These are phyloP conservation scores for Phialophora tarda DNA, from an alignment of 2,329 filamentous ascomycete genomes.

Conservation along the genomic window DNA sequence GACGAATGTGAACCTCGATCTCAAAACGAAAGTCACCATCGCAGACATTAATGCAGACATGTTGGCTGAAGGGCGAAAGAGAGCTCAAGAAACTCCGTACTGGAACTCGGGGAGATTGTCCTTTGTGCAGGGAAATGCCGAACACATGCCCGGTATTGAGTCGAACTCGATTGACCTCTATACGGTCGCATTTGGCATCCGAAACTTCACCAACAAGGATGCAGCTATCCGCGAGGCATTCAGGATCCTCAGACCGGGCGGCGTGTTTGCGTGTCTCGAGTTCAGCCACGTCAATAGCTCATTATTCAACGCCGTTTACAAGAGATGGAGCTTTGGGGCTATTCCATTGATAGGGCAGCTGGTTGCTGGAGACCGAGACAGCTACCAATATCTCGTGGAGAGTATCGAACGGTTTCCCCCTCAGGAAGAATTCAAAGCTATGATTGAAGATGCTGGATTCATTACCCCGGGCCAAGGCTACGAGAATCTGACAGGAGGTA, in stretches of 20 bases:
- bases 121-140: conserved; percentile 91
- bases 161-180: conserved; percentile 85
- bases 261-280: conserved; percentile 94
- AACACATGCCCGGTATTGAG: conserved; percentile 70
- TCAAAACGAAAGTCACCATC: conserved; percentile 82
- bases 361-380: conserved; percentile 90
- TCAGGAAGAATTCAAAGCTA: conserved; percentile 80
- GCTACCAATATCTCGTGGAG: conserved; percentile 98
- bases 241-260: conserved; percentile 89
- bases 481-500: conserved; percentile 88
- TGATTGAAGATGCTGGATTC: conserved; percentile 75
- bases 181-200: conserved; percentile 95
- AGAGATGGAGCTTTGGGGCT: conserved; percentile 91
- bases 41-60: conserved; percentile 96
- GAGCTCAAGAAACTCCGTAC: conserved; percentile 69
- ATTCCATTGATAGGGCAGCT: conserved; percentile 96
- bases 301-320: conserved; percentile 83
- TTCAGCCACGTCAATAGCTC: conserved; percentile 85
- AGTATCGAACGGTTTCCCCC: conserved; percentile 92
- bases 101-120: conserved; percentile 60
- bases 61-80: conserved; percentile 84
- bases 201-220: conserved; percentile 94
- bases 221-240: conserved; percentile 80
- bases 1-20: conserved; percentile 78
- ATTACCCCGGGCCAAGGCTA: conserved; percentile 80